Percentiles rank a stretch among this genome's conserved stretches.
These are phyloP conservation scores for Grammothele lineata DNA, from an alignment of 768 basidiomycete genomes.

Conservation along the genomic window DNA sequence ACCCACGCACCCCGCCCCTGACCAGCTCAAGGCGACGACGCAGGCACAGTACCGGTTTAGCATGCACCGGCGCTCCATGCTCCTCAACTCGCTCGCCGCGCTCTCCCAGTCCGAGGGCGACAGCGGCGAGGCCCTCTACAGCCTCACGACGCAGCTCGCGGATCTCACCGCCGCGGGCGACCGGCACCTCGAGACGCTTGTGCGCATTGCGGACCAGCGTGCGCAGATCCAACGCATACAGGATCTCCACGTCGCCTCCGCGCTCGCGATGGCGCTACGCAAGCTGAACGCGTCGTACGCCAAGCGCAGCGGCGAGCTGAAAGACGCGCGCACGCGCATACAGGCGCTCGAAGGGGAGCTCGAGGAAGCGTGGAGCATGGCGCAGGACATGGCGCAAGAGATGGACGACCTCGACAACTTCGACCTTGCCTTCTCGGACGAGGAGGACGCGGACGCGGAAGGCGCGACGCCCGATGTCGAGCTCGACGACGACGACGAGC, in stretches of 20 bases:
- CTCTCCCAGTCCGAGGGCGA: conserved; percentile 33
- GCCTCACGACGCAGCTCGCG: conserved; percentile 53
- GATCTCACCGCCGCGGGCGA: conserved; percentile 58
- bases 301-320: conserved; percentile 56
- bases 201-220: conserved; percentile 57
- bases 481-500: conserved; percentile 9
- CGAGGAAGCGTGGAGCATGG: conserved; percentile 78
- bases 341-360: conserved; percentile 62
- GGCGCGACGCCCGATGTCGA: neutral
- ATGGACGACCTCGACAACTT: conserved; percentile 57
- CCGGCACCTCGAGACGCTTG: conserved; percentile 49
- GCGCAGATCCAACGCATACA: conserved; percentile 56
- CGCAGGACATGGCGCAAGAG: conserved; percentile 67
- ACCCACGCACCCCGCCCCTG: too few relatives aligned
- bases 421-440: conserved; percentile 16
- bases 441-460: conserved; percentile 5
- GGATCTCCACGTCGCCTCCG: conserved; percentile 70
- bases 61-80: conserved; percentile 61
- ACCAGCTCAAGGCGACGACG: conserved; percentile 41
- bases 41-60: conserved; percentile 69
- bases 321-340: conserved; percentile 42
- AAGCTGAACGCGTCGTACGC: conserved; percentile 78
- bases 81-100: conserved; percentile 65
- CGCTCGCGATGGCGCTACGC: conserved; percentile 69
- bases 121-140: conserved; percentile 37